Conservation (phyloP, 176 grass and related monocot genomes). For the maize (Zea mays) region DNA sequence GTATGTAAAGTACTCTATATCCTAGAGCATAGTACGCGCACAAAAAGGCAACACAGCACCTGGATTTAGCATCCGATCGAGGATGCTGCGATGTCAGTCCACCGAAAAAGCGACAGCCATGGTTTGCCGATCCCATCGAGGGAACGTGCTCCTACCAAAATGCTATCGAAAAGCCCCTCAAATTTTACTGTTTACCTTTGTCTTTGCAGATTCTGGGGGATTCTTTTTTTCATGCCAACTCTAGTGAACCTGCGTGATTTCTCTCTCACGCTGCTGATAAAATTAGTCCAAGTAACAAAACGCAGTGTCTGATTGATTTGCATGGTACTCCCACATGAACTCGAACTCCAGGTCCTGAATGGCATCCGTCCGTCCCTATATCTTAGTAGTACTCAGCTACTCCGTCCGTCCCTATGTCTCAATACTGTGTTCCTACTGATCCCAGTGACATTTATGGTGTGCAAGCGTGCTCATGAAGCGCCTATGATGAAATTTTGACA, state of each 20-base stretch:
- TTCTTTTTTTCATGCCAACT: not conserved
- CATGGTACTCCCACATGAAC: not conserved
- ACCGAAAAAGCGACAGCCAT: constrained; percentile 26
- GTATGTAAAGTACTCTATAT: constrained; percentile 34
- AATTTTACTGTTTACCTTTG: not conserved
- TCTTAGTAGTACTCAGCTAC: not conserved
- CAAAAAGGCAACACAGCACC: constrained; percentile 19
- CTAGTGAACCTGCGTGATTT: not conserved
- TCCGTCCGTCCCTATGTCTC: constrained; percentile 1
- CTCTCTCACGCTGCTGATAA: not conserved
- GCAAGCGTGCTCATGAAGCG: constrained; percentile 7
- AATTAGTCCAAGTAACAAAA: not conserved
- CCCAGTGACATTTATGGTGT: not conserved
- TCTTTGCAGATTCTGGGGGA: constrained; percentile 16
- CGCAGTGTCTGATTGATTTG: not conserved
- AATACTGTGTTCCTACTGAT: constrained; percentile 16
- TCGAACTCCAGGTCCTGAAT: constrained; percentile 15
- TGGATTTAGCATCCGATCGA: constrained; percentile 31
- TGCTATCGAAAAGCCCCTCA: not conserved
- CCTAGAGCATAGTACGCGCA: constrained; percentile 24
- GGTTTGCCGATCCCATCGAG: constrained; percentile 31
- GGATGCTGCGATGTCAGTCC: constrained; percentile 39
- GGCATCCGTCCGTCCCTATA: constrained; percentile 9
- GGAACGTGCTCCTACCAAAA: constrained; percentile 7
- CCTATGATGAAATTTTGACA: not conserved